These are phyloP conservation scores for Prunus yedoensis DNA, from an alignment of 331 rosid genomes.

Conservation along the genomic window DNA sequence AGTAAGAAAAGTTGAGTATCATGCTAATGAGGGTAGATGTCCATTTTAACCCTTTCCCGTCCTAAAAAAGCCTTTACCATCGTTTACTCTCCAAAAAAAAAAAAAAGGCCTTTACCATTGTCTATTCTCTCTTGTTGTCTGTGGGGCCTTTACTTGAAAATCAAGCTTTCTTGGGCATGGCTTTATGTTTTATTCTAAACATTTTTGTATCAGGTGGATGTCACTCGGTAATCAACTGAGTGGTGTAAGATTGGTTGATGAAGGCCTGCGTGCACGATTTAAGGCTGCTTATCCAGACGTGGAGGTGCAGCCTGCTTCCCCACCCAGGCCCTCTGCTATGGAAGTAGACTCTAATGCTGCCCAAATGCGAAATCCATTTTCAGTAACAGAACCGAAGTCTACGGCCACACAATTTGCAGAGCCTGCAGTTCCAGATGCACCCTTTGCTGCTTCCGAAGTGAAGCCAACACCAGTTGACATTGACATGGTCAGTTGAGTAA, in stretches of 20 bases:
- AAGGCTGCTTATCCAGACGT: conserved; percentile 98
- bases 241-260: conserved; percentile 90
- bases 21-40: not conserved
- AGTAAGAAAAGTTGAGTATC: not conserved
- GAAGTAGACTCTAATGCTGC: conserved; percentile 61
- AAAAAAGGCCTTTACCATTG: not conserved
- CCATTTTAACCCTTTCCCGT: not conserved
- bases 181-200: not conserved
- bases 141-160: not conserved
- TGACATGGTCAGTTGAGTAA: conserved; percentile 40
- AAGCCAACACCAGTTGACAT: conserved; percentile 52
- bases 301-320: conserved; percentile 91
- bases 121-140: not conserved
- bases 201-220: conserved; percentile 74
- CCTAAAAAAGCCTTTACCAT: not conserved
- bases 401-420: conserved; percentile 40
- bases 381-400: conserved; percentile 47
- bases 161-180: not conserved
- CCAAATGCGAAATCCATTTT: conserved; percentile 59
- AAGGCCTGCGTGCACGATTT: conserved; percentile 91
- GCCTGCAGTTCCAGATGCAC: conserved; percentile 46
- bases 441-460: conserved; percentile 50
- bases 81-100: not conserved
- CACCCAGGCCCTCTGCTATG: conserved; percentile 81
- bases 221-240: conserved; percentile 91